Evolutionary conservation across 805 yeast species (phyloP).

Genomic region (Candida insectorum): DNA sequence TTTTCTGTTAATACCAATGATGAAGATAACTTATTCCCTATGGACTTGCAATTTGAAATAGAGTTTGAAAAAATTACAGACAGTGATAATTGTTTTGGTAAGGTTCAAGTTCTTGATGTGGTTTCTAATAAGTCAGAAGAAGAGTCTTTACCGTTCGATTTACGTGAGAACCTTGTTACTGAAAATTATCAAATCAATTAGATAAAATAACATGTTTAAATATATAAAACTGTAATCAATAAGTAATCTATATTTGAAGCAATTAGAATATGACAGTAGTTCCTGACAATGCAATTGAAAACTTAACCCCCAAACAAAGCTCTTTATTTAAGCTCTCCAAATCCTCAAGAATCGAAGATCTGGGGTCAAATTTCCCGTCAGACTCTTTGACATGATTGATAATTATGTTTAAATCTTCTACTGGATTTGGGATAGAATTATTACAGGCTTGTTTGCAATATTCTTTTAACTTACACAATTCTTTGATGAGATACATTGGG

Average conservation of each 20-base stretch:
- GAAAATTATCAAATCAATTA: conserved; percentile 52
- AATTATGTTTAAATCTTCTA: conserved; percentile 44
- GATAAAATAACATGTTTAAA: not conserved
- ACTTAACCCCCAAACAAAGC: conserved; percentile 39
- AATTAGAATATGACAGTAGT: conserved; percentile 28
- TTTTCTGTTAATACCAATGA: conserved; percentile 68
- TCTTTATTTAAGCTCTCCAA: conserved; percentile 37
- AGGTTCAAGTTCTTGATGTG: conserved; percentile 61
- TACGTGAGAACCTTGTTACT: conserved; percentile 52
- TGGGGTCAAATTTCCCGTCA: conserved; percentile 46
- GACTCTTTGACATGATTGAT: conserved; percentile 46
- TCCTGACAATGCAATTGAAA: conserved; percentile 58
- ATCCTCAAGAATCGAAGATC: conserved; percentile 49
- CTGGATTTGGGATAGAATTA: conserved; percentile 23
- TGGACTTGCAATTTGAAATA: conserved; percentile 62
- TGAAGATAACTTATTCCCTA: conserved; percentile 88
- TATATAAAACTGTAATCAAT: not conserved
- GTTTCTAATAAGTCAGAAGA: conserved; percentile 40
- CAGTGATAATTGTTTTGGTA: conserved; percentile 52
- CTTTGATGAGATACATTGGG: conserved; percentile 59
- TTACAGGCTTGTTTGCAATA: conserved; percentile 11
- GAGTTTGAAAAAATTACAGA: conserved; percentile 42
- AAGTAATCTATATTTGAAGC: not conserved
- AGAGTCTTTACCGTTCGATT: conserved; percentile 65
- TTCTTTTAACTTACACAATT: conserved; percentile 36